A percentile compares a stretch with the other conserved stretches of the same genome.
Conservation (phyloP, 2,329 filamentous ascomycete genomes). For the Pseudonectria buxi region DNA sequence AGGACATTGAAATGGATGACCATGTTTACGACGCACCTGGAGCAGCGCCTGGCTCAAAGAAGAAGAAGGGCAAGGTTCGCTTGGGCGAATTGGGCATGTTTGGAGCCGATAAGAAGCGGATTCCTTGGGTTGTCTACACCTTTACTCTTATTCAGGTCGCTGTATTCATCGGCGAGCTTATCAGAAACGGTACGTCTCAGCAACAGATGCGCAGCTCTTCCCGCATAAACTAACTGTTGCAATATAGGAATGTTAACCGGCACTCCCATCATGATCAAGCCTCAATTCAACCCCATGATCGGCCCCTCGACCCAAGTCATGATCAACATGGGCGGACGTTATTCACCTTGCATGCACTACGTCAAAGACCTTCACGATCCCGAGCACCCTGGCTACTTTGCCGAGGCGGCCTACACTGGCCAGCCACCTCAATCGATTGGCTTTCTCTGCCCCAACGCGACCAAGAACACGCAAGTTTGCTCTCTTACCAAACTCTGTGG, state of each 20-base stretch:
- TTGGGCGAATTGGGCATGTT: slow-evolving; percentile 56
- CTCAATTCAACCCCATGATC: slow-evolving; percentile 94
- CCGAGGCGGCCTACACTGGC: too few relatives aligned
- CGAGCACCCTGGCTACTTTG: slow-evolving; percentile 4
- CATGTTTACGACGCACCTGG: slow-evolving; percentile 55
- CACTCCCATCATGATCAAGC: slow-evolving; percentile 70
- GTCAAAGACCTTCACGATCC: slow-evolving; percentile 56
- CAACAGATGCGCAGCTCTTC: background rate
- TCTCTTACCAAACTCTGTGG: slow-evolving; percentile 76
- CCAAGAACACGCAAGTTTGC: slow-evolving; percentile 56
- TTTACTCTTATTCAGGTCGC: slow-evolving; percentile 70
- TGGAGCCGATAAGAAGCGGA: slow-evolving; percentile 46
- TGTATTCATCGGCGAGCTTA: slow-evolving; percentile 85
- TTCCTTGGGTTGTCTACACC: slow-evolving; percentile 77
- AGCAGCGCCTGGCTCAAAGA: slow-evolving; percentile 19
- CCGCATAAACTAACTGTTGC: slow-evolving; percentile 6
- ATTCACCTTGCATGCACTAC: slow-evolving; percentile 90
- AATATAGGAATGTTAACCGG: slow-evolving; percentile 64
- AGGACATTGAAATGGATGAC: slow-evolving; percentile 42
- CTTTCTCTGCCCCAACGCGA: slow-evolving; percentile 81
- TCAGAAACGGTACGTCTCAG: slow-evolving; percentile 63
- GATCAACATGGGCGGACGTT: slow-evolving; percentile 96
- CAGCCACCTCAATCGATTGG: slow-evolving; percentile 31
- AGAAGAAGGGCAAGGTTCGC: slow-evolving; percentile 40
- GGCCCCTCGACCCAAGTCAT: slow-evolving; percentile 84